These are phyloP conservation scores for Claviceps sp. DNA, from an alignment of 2,329 filamentous ascomycete genomes.

Conservation along the genomic window DNA sequence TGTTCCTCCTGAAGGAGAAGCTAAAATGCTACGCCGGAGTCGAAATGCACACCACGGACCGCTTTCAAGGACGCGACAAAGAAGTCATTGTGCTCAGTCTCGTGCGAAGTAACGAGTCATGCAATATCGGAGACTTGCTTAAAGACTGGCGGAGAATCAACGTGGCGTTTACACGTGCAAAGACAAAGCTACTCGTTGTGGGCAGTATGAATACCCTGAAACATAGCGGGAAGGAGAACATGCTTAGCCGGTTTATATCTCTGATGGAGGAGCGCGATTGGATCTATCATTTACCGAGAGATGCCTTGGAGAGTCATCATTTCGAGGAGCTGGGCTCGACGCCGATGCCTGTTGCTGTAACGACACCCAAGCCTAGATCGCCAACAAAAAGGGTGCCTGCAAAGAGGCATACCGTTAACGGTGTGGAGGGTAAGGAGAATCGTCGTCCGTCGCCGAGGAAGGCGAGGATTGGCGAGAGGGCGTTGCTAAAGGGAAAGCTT, in stretches of 20 bases:
- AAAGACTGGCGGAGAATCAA: slow-evolving; percentile 91
- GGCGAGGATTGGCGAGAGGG: slow-evolving; percentile 44
- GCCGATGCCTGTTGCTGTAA: slow-evolving; percentile 21
- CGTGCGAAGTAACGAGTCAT: slow-evolving; percentile 72
- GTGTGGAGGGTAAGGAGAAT: slow-evolving; percentile 29
- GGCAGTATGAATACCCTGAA: slow-evolving; percentile 73
- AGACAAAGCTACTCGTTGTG: slow-evolving; percentile 80
- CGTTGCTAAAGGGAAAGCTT: slow-evolving; percentile 51
- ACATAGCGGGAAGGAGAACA: slow-evolving; percentile 55
- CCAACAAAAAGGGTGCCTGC: slow-evolving; percentile 14
- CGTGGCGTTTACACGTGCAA: slow-evolving; percentile 85
- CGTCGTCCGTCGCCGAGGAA: slow-evolving; percentile 35
- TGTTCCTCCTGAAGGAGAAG: slow-evolving; percentile 65
- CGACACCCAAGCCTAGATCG: slow-evolving; percentile 5
- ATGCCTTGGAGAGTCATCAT: slow-evolving; percentile 52
- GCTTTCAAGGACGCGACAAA: slow-evolving; percentile 93
- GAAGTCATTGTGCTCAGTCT: slow-evolving; percentile 79
- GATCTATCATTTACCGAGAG: slow-evolving; percentile 57
- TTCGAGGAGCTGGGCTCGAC: slow-evolving; percentile 45
- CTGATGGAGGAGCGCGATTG: slow-evolving; percentile 70
- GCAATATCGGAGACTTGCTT: slow-evolving; percentile 77
- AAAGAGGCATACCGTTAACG: slow-evolving; percentile 13
- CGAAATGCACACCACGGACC: slow-evolving; percentile 94
- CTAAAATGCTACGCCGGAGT: slow-evolving; percentile 50
- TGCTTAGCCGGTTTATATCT: slow-evolving; percentile 61